phyloP scores from a whole-genome alignment of 768 basidiomycete species.

The Lentinula edodes region DNA sequence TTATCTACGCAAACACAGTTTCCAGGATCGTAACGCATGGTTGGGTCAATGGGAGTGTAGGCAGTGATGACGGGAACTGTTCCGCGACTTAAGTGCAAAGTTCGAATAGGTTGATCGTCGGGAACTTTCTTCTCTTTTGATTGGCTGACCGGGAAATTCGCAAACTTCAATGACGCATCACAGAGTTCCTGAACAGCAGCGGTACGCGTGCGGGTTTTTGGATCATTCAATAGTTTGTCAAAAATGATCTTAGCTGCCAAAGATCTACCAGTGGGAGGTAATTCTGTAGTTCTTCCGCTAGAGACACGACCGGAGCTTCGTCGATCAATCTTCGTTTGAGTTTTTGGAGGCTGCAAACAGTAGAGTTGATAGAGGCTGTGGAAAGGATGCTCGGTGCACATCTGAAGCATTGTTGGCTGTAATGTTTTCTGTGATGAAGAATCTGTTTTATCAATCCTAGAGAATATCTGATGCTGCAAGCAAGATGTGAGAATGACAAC shows the following conservation, averaged over 20 bases:
- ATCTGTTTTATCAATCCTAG: conserved; percentile 53
- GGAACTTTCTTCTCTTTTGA: conserved; percentile 36
- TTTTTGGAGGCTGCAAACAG: conserved; percentile 47
- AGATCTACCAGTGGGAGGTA: conserved; percentile 28
- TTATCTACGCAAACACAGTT: conserved; percentile 61
- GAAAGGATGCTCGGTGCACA: conserved; percentile 90
- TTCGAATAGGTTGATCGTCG: conserved; percentile 34
- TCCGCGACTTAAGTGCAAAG: conserved; percentile 37
- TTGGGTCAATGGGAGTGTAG: conserved; percentile 63
- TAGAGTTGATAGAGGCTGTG: conserved; percentile 90
- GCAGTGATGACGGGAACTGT: conserved; percentile 83
- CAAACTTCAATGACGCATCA: conserved; percentile 68
- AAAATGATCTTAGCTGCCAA: conserved; percentile 63
- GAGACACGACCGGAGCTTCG: conserved; percentile 42
- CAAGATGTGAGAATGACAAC: conserved; percentile 1
- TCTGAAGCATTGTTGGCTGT: conserved; percentile 57
- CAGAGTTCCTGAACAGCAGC: conserved; percentile 56
- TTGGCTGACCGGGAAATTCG: conserved; percentile 44
- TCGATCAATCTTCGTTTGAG: conserved; percentile 16
- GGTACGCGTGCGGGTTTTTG: conserved; percentile 31
- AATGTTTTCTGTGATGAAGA: conserved; percentile 34
- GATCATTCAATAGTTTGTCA: conserved; percentile 41
- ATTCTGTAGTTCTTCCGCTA: background rate
- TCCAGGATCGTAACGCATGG: conserved; percentile 50
- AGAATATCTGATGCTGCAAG: conserved; percentile 77